These are phyloP conservation scores for Gossypium schwendimanii DNA, from an alignment of 441 rosid genomes.

Conservation along the genomic window DNA sequence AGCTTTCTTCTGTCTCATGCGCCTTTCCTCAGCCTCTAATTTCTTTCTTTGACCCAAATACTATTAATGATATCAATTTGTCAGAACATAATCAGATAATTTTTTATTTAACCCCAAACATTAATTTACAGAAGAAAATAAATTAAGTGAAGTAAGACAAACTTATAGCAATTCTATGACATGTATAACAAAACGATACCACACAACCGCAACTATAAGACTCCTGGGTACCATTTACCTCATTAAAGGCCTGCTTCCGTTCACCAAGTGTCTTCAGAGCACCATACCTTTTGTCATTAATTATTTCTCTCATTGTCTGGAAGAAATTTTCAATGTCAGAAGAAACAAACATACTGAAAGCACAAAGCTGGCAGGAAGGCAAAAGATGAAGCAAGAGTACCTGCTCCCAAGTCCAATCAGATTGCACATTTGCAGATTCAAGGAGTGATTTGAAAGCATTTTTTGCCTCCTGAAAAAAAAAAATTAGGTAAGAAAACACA, in stretches of 20 bases:
- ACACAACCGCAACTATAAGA: not conserved
- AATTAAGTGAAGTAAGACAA: constrained; percentile 8
- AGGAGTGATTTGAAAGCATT: constrained; percentile 90
- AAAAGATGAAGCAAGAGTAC: constrained; percentile 29
- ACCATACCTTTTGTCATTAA: constrained; percentile 81
- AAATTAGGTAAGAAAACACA: not conserved
- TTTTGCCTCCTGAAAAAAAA: constrained; percentile 70
- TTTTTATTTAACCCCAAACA: not conserved
- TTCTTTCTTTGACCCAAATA: constrained; percentile 95
- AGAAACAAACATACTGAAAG: constrained; percentile 10
- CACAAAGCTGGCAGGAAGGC: constrained; percentile 9
- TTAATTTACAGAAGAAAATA: not conserved
- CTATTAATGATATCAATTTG: constrained; percentile 27
- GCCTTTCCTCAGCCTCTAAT: constrained; percentile 92
- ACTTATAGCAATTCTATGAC: not conserved
- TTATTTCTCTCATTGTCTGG: constrained; percentile 82
- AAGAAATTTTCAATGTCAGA: constrained; percentile 24
- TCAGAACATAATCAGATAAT: constrained; percentile 5
- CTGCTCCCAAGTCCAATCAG: constrained; percentile 99
- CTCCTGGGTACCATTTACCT: constrained; percentile 41
- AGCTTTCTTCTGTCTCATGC: constrained; percentile 88
- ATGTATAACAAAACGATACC: not conserved
- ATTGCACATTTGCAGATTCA: constrained; percentile 76
- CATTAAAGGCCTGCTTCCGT: constrained; percentile 96
- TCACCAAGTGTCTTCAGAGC: constrained; percentile 91